Evolutionary conservation across 805 yeast species (phyloP).

Genomic region (Ogataea pini): DNA sequence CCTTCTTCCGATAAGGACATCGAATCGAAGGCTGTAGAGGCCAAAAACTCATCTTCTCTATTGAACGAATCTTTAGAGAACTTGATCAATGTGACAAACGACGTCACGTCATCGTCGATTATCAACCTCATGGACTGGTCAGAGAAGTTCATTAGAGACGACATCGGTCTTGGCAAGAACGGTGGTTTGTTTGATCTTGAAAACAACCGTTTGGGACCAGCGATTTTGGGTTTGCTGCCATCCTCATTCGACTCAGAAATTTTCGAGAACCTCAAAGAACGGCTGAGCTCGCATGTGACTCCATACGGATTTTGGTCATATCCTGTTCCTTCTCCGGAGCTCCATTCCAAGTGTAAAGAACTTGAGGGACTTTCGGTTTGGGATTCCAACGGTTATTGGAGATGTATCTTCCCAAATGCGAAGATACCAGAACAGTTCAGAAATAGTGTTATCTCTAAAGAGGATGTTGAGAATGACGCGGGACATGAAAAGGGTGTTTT

Average conservation of each 20-base stretch:
- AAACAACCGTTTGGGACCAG: slow-evolving; percentile 1
- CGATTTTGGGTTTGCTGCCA: slow-evolving; percentile 4
- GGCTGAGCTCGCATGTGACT: slow-evolving; percentile 10
- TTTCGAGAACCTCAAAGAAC: slow-evolving; percentile 5
- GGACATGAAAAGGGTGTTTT: slow-evolving; percentile 53
- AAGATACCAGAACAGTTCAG: slow-evolving; percentile 35
- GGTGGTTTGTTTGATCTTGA: neutral
- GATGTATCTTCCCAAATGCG: slow-evolving; percentile 77
- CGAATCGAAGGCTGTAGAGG: neutral
- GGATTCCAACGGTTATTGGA: slow-evolving; percentile 85
- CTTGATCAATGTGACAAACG: slow-evolving; percentile 19
- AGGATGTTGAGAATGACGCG: slow-evolving; percentile 51
- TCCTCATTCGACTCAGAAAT: slow-evolving; percentile 7
- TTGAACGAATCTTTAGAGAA: slow-evolving; percentile 17
- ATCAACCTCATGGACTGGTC: slow-evolving; percentile 17
- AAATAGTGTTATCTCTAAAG: slow-evolving; percentile 47
- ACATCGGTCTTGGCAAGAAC: slow-evolving; percentile 1
- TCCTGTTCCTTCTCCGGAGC: slow-evolving; percentile 39
- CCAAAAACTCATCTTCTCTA: slow-evolving; percentile 3
- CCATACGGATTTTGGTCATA: slow-evolving; percentile 28
- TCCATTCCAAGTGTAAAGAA: slow-evolving; percentile 63
- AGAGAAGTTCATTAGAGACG: slow-evolving; percentile 8
- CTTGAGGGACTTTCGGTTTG: slow-evolving; percentile 73
- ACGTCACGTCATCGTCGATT: slow-evolving; percentile 22
- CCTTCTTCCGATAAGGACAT: slow-evolving; percentile 21